Base-by-base conservation (phyloP, 805 yeast species). In the Grigorovia transvaalensis region DNA sequence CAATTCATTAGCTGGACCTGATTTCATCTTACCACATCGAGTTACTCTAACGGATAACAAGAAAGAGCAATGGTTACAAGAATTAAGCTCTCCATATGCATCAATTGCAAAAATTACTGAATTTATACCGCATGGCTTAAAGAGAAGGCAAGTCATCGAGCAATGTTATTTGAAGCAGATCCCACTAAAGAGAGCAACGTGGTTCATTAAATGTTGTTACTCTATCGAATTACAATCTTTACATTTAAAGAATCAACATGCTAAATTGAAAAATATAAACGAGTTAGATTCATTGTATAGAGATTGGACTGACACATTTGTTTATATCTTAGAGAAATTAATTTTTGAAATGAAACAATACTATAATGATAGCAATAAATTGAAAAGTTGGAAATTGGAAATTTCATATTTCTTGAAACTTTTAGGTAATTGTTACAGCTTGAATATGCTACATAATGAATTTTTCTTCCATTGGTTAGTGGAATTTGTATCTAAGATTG, bases 291-390 rank as follows among this genome's bases (percentile, higher is more conserved):
- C 69, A 23, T 78, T 96, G 88, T 72, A 84, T 18, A 79, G 79
- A 53, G 96, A 88, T 63, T 91, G 98, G 98, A 86, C 97, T 0
- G 85, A 82, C 44, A 95, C 86, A 57, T 81, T 90, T 15, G 74
- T 81, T 2, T 81, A 78, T 51, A 85, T 67, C 9, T 48, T 69
- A 46, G 71, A 69, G 51, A 65, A 62, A 52, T 51, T 67, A 27
- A 58, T 67, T 9, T 64, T 65, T 54, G 71, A 67, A 49, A 63
- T 67, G 66, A 55, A 56, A 15, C 62, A 60, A 46, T 54, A 60
- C 47, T 59, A 59, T 48, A 62, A 64, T 48, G 69, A 67, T 48
- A 52, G 56, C 46, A 57, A 42, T n/a, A 65, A 61, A 46, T 45
- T 65, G 42, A 61, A 59, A 45, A 49, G 41, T 7, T 72, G 76